Evolutionary conservation across 2,329 filamentous ascomycete genomes (phyloP).

Genomic region (Talaromyces sp.): DNA sequence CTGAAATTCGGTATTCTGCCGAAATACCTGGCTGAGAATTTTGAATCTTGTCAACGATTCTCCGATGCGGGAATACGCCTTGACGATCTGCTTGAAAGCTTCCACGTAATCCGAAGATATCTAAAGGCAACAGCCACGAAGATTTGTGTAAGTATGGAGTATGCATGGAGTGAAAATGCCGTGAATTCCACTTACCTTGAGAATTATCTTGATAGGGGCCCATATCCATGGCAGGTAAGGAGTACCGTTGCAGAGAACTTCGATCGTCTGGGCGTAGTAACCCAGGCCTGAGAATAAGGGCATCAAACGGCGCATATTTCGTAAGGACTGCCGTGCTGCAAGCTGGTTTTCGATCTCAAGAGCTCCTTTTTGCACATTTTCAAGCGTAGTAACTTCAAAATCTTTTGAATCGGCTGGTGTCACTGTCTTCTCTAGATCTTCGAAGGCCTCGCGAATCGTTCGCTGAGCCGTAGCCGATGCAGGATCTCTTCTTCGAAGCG

Average conservation of each 20-base stretch:
- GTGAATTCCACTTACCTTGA: background rate
- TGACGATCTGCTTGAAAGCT: background rate
- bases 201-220: background rate
- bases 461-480: background rate
- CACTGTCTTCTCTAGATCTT: background rate
- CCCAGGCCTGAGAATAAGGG: background rate
- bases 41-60: background rate
- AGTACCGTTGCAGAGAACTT: background rate
- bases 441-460: background rate
- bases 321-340: background rate
- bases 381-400: background rate
- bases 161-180: background rate
- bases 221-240: background rate
- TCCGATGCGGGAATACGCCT: background rate
- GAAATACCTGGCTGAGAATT: background rate
- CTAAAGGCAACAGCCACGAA: background rate
- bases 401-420: background rate
- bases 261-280: background rate
- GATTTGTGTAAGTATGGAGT: background rate
- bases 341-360: background rate
- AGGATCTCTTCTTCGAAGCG: background rate
- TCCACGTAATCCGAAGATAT: background rate
- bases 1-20: background rate
- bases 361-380: background rate
- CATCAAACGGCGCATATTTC: background rate